These are phyloP conservation scores for Wolfiporia cocos DNA, from an alignment of 1,284 basidiomycete genomes.

Conservation along the genomic window DNA sequence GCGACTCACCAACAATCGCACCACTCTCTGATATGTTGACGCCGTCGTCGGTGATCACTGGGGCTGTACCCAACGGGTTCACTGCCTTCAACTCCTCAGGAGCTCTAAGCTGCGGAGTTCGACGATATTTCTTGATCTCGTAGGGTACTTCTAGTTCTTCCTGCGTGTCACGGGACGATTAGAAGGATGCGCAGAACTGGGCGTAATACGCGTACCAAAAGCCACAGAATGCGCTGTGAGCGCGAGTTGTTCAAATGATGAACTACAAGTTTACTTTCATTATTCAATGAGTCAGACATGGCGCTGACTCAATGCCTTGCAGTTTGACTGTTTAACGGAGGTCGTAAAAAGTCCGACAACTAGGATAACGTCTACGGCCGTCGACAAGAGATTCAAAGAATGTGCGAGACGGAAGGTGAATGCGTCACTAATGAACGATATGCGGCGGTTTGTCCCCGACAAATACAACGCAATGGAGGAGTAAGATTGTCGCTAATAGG, in stretches of 20 bases:
- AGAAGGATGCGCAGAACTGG: background rate
- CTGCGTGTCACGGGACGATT: slow-evolving; percentile 18
- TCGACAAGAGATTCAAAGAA: too few species aligned
- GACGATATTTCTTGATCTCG: slow-evolving; percentile 41
- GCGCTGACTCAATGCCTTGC: too few species aligned
- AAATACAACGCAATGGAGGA: too few species aligned
- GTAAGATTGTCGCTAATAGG: too few species aligned
- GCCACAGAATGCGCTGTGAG: slow-evolving; percentile 48
- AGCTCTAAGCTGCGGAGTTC: slow-evolving; percentile 29
- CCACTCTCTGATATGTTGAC: slow-evolving; percentile 30
- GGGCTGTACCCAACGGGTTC: slow-evolving; percentile 28
- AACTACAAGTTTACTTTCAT: slow-evolving; percentile 19
- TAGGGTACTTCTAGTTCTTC: slow-evolving; percentile 46
- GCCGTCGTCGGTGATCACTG: slow-evolving; percentile 29
- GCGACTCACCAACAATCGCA: slow-evolving; percentile 25
- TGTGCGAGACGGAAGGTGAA: too few species aligned
- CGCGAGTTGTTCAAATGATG: slow-evolving; percentile 49
- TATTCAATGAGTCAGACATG: too few species aligned
- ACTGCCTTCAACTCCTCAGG: slow-evolving; percentile 30
- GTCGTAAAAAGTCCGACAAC: too few species aligned
- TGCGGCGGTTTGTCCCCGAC: too few species aligned
- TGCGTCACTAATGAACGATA: too few species aligned
- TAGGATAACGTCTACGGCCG: too few species aligned
- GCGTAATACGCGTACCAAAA: slow-evolving; percentile 31
- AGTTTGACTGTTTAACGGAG: too few species aligned